Evolutionary conservation across 495 filamentous ascomycete genomes (phyloP), one percentile per base, ranked within the genome.

Genomic region (Penicillium manginii): DNA sequence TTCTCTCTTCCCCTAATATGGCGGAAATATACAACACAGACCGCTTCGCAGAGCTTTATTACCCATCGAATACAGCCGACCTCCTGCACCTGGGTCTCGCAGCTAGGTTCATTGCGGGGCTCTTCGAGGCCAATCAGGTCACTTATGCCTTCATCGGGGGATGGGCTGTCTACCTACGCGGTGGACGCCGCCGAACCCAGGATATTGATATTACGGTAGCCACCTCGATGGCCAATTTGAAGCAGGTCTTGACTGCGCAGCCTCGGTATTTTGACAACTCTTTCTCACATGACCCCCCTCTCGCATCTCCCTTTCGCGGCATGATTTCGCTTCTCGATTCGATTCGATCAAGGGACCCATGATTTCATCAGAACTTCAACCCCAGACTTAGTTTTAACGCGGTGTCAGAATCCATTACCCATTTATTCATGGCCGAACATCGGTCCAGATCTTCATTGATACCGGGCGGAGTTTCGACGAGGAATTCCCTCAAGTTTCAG

Each of bases 11-110:
- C 53, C 26, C 7, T 32, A 49, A 62, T 62, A 65, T 65, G 63
- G 63, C 63, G 48, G 63, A 65, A 54, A 65, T 65, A 50, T 65
- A 65, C 52, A 61, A 65, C 40, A 65, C 63, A 35, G 63, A 65
- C 37, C 63, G 63, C 33, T 65, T 65, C 53, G 63, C 63, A 23
- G 58, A 65, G 56, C 63, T 65, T 31, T 65, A 65, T 49, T 65
- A 62, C 32, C 63, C 63, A 40, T 65, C 63, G 31, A 65, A 65
- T 42, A 62, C 59, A 14, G 63, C 63, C 55, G 63, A 65, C 40
- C 56, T 65, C 35, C 52, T 65, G 43, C 63, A 65, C 46, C 56
- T 65, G 9, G 63, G 63, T 37, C 63, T 65, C 17, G 63, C 59
- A 5, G 63, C 59, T 43, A 55, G 63, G 43, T 65, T 62, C 46